Evolutionary conservation across 768 basidiomycete species (phyloP), one percentile per base, ranked within the genome.

Genomic region (Nidula microcarpa): DNA sequence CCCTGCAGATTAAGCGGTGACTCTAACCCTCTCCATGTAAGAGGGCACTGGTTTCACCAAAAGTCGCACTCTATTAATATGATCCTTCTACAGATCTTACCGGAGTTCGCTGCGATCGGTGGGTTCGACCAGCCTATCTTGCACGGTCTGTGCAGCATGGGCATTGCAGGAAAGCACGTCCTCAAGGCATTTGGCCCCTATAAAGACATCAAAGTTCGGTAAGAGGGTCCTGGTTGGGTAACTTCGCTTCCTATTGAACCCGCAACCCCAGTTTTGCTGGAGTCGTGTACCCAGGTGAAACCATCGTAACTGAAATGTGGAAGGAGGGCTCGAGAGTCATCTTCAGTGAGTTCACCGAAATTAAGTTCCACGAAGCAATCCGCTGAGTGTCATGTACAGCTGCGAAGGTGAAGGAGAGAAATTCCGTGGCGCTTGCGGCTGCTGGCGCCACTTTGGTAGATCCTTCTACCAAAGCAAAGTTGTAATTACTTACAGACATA

Each of bases 271-370:
- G 89, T 34, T 96, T 98, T 68, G 84, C 89, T 0, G 94, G 93
- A 3, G 85, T 92, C 2, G 93, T 98, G 18, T 95, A 88, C 65
- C 97, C 96, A 2, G 96, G 95, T 0, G 94, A 98, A 71, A 98
- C 96, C 1, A 79, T 98, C 50, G 76, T 94, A 11, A 99, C 96
- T 0, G 86, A 92, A 66, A 98, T 98, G 96, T 99, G 97, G 97
- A 97, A 94, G 67, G 94, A 97, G 61, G 91, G 87, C 2, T 69
- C 79, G 55, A 97, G 86, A 71, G 86, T 98, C 51, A 85, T 98
- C 48, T 99, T 99, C 68, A 75, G 94, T 97, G 60, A 66, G 92
- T 80, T n/a, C 41, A 32, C 51, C 30, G 4, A 37, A 18, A 17
- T 34, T 32, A 17, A 7, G 9, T 33, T 13, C 30, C 17, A 33